Base-by-base conservation (phyloP, 2,329 filamentous ascomycete species). In the Ophiostoma fasciatum region DNA sequence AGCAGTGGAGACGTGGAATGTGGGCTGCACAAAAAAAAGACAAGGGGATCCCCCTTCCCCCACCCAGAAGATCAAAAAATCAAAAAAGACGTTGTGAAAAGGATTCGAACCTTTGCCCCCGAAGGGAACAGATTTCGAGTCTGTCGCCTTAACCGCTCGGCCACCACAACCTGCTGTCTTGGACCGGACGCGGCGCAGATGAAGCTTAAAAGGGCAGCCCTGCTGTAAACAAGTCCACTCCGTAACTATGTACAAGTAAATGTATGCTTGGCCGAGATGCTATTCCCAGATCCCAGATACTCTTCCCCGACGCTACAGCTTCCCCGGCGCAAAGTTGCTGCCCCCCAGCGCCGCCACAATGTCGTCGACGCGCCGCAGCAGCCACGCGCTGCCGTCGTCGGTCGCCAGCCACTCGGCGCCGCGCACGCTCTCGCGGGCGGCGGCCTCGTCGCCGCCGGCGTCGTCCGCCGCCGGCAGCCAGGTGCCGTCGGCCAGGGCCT, bases 401-500 rank as follows among this genome's bases (percentile, higher is more conserved):
- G 64, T 64, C 2, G 73, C 73, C 47, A 78, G 53, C 75, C 74
- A 80, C 46, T 60, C 57, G 2, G 63, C 67, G 1, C 63, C 70
- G 39, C 68, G 57, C 19, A 65, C 59, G 7, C 51, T 53, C 22
- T 60, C 58, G n/a, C n/a, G n/a, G n/a, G n/a, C n/a, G n/a, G n/a
- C n/a, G 33, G 62, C 10, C 9, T 60, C 57, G 33, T 62, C 18
- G 17, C 13, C 26, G 5, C 13, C 31, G 10, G 27, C 28, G 14
- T 17, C 32, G 8, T 28, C 27, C 14, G n/a, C 27, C 60, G 37
- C 67, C 65, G 34, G 39, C 57, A 52, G 26, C 57, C 66, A 66
- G 15, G 60, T 62, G 1, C 77, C 80, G 53, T 84, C 76, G 44
- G 80, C 73, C 35, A 79, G 64, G 1, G 74, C 80, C 61, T 90